These are phyloP conservation scores for Phytophthora kernoviae DNA, from an alignment of 352 stramenopile genomes.

Conservation along the genomic window DNA sequence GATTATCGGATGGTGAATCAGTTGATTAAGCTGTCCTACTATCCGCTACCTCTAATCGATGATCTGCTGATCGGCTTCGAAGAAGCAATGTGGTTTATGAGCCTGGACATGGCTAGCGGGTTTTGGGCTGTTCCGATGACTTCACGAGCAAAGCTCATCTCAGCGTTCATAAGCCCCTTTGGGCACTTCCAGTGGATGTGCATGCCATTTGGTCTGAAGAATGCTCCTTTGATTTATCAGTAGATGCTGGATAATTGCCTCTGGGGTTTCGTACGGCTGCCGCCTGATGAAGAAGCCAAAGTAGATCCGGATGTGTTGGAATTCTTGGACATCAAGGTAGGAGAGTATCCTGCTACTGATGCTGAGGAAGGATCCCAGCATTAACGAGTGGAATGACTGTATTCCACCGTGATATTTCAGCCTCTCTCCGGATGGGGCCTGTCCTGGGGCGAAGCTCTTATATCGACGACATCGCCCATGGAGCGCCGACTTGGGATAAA, in stretches of 20 bases:
- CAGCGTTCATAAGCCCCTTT: slow-evolving; percentile 20
- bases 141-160: slow-evolving; percentile 3
- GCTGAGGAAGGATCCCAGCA: neutral
- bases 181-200: slow-evolving; percentile 20
- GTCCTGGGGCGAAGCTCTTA: slow-evolving; percentile 18
- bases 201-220: slow-evolving; percentile 26
- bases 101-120: slow-evolving; percentile 10
- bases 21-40: slow-evolving; percentile 13
- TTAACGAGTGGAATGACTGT: neutral
- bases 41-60: slow-evolving; percentile 22
- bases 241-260: slow-evolving; percentile 10
- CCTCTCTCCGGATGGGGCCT: neutral
- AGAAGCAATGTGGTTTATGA: slow-evolving; percentile 12
- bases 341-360: too few relatives aligned
- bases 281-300: neutral
- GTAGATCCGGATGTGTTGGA: neutral
- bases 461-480: slow-evolving; percentile 30
- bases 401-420: neutral
- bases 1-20: slow-evolving; percentile 15
- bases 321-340: neutral
- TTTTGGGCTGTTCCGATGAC: slow-evolving; percentile 28
- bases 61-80: slow-evolving; percentile 21
- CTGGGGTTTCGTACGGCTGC: slow-evolving; percentile 1
- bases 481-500: slow-evolving; percentile 8
- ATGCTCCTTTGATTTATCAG: slow-evolving; percentile 16